These are phyloP conservation scores for Malassezia pachydermatis DNA, from an alignment of 1,284 basidiomycete genomes.

Conservation along the genomic window DNA sequence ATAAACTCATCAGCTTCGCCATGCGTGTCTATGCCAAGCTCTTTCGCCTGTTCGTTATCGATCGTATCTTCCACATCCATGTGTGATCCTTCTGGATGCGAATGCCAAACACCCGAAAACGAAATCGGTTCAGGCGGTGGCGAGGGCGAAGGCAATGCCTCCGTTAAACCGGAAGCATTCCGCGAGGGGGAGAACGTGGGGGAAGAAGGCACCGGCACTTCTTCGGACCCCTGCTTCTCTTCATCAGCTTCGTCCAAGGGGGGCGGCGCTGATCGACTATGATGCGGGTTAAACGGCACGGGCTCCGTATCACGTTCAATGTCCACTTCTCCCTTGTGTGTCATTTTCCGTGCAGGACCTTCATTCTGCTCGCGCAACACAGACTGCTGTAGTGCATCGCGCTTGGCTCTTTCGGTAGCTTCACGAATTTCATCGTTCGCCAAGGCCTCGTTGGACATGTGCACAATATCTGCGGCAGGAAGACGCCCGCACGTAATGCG, in stretches of 20 bases:
- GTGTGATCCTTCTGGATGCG: background rate
- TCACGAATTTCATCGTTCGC: slow-evolving; percentile 42
- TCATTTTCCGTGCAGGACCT: slow-evolving; percentile 42
- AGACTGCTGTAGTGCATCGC: slow-evolving; percentile 35
- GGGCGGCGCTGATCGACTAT: too few species aligned
- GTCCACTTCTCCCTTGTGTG: slow-evolving; percentile 48
- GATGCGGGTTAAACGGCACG: too few species aligned
- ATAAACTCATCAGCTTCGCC: slow-evolving; percentile 32
- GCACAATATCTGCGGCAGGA: slow-evolving; percentile 28
- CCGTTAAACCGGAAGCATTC: background rate
- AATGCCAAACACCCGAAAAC: slow-evolving; percentile 2
- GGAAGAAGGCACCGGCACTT: background rate
- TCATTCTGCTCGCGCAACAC: slow-evolving; percentile 27
- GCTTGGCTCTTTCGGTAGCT: slow-evolving; percentile 35
- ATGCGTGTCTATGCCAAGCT: slow-evolving; percentile 1
- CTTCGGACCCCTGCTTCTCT: too few species aligned
- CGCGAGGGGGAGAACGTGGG: background rate
- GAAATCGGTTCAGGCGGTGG: background rate
- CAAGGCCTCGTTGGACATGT: slow-evolving; percentile 37
- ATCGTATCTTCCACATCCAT: background rate
- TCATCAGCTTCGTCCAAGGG: too few species aligned
- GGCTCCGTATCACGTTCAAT: slow-evolving; percentile 39
- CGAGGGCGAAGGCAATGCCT: too few species aligned
- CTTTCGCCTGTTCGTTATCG: background rate
- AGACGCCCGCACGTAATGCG: slow-evolving; percentile 35